These are phyloP conservation scores for Solanum pimpinellifolium DNA, from an alignment of 257 asterid genomes.

Conservation along the genomic window DNA sequence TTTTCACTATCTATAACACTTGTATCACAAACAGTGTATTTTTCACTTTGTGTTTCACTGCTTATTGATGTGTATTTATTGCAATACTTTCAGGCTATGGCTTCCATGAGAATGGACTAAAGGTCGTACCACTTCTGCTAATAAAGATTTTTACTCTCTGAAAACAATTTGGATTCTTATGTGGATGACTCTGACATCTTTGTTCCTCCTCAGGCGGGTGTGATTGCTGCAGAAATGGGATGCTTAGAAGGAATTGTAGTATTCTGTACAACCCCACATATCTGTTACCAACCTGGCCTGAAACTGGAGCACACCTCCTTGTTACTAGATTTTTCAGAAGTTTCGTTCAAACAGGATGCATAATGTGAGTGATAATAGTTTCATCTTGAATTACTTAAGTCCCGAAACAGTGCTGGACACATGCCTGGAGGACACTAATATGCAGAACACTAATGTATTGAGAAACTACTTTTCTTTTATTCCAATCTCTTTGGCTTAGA, in stretches of 20 bases:
- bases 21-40: neutral
- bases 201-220: conserved; percentile 39
- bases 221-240: conserved; percentile 46
- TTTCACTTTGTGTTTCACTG: neutral
- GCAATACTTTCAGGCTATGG: conserved; percentile 46
- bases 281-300: conserved; percentile 71
- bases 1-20: neutral
- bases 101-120: conserved; percentile 60
- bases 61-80: neutral
- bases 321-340: conserved; percentile 48
- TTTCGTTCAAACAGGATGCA: conserved; percentile 46
- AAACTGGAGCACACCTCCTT: conserved; percentile 65
- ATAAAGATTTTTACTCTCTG: neutral
- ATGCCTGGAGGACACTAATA: neutral
- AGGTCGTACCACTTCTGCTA: conserved; percentile 28
- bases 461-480: neutral
- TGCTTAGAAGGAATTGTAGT: conserved; percentile 23
- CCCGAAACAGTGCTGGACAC: neutral
- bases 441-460: neutral
- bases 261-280: conserved; percentile 36
- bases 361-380: conserved; percentile 42
- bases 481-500: neutral
- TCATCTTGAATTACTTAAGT: neutral
- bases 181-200: neutral
- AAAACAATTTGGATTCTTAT: neutral